phyloP scores from a whole-genome alignment of 768 basidiomycete species.

The Tricholoma matsutake region DNA sequence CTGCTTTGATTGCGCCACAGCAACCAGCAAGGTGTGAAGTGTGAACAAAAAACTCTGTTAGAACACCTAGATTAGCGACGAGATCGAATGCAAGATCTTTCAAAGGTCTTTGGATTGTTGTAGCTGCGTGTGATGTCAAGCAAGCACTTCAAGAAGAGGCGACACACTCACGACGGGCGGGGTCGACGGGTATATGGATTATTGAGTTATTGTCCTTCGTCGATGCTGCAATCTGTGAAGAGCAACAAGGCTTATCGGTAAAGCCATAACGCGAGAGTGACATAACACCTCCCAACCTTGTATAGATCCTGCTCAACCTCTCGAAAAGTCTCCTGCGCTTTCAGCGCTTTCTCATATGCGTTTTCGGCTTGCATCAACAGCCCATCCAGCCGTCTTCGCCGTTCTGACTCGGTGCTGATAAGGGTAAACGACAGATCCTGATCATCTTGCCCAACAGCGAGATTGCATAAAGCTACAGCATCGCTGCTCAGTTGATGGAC shows the following conservation, averaged over 20 bases:
- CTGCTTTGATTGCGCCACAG: conserved; percentile 28
- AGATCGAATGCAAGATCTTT: conserved; percentile 37
- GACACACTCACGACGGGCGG: conserved; percentile 30
- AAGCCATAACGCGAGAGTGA: neutral
- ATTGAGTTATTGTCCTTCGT: conserved; percentile 33
- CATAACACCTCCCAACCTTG: conserved; percentile 24
- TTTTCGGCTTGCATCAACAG: conserved; percentile 24
- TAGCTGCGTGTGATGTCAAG: conserved; percentile 17
- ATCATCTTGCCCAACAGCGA: neutral
- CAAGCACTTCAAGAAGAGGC: neutral
- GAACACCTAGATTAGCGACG: conserved; percentile 35
- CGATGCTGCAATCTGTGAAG: conserved; percentile 33
- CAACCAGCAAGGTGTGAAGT: conserved; percentile 27
- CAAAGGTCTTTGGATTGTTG: conserved; percentile 29
- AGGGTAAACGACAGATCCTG: neutral
- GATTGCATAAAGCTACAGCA: conserved; percentile 6
- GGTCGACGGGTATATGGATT: conserved; percentile 34
- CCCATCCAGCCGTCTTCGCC: conserved; percentile 12
- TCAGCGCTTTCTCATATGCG: conserved; percentile 25
- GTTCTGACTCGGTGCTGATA: conserved; percentile 1
- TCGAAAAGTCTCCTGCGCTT: conserved; percentile 25
- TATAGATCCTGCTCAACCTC: conserved; percentile 36
- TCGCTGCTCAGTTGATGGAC: conserved; percentile 16
- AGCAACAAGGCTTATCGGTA: neutral
- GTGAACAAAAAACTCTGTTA: conserved; percentile 30